Percentiles rank a stretch among this genome's conserved stretches.
These are phyloP conservation scores for Kluyveromyces starmeri DNA, from an alignment of 805 yeast genomes.

Conservation along the genomic window DNA sequence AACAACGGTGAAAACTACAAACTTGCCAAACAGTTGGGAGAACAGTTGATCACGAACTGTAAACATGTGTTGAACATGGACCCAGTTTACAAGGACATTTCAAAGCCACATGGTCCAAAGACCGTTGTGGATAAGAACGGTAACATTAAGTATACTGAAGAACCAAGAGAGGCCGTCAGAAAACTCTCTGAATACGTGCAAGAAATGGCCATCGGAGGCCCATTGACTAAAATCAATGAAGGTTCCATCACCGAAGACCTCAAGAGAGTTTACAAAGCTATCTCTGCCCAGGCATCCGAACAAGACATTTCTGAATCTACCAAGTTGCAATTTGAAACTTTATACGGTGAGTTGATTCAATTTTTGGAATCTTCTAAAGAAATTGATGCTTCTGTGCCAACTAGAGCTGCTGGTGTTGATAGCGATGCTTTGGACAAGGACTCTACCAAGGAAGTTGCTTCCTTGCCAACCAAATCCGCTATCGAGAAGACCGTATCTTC, in stretches of 20 bases:
- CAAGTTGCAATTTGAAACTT: conserved; percentile 59
- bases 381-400: conserved; percentile 57
- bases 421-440: conserved; percentile 43
- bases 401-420: conserved; percentile 44
- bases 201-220: conserved; percentile 95
- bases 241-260: conserved; percentile 82
- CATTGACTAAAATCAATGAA: conserved; percentile 56
- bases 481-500: conserved; percentile 68
- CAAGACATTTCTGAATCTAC: conserved; percentile 45
- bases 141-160: conserved; percentile 75
- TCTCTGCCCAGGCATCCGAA: conserved; percentile 55
- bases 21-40: conserved; percentile 83
- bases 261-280: conserved; percentile 71
- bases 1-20: conserved; percentile 85
- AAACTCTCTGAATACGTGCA: conserved; percentile 91
- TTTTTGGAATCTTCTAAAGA: conserved; percentile 63
- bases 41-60: conserved; percentile 92
- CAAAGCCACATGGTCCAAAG: conserved; percentile 91
- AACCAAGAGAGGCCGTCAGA: conserved; percentile 81
- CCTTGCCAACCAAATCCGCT: conserved; percentile 64
- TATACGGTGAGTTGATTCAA: conserved; percentile 61
- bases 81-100: conserved; percentile 94
- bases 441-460: conserved; percentile 72
- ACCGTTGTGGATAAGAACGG: conserved; percentile 85
- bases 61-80: conserved; percentile 67